Conservation (phyloP, 139 green algal species). For the Spirogloea muscicola region DNA sequence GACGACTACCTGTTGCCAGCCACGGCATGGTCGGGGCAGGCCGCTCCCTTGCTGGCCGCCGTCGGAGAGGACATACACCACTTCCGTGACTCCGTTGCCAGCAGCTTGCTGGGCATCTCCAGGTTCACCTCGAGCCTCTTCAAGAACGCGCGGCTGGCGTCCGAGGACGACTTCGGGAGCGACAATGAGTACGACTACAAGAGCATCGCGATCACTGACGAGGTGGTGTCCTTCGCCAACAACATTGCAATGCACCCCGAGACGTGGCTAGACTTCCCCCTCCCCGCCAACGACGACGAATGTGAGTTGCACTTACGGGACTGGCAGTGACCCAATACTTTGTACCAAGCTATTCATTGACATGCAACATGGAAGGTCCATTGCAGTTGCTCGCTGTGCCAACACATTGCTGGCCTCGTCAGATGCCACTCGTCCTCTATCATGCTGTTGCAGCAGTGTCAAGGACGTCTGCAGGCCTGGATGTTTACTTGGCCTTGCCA, state of each 20-base stretch:
- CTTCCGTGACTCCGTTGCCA: constrained; percentile 13
- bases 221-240: constrained; percentile 34
- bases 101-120: constrained; percentile 13
- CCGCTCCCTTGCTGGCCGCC: background rate
- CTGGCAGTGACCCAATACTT: too few relatives aligned
- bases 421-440: too few relatives aligned
- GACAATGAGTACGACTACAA: constrained; percentile 28
- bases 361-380: too few relatives aligned
- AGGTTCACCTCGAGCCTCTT: constrained; percentile 19
- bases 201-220: constrained; percentile 16
- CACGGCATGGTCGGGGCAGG: background rate
- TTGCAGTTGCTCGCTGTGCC: too few relatives aligned
- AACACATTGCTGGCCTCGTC: too few relatives aligned
- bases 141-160: background rate
- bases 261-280: constrained; percentile 49
- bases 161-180: constrained; percentile 10
- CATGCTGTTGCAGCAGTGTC: too few relatives aligned
- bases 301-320: too few relatives aligned
- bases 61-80: constrained; percentile 26
- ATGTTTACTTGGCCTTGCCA: too few relatives aligned
- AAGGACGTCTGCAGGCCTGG: too few relatives aligned
- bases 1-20: background rate
- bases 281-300: constrained; percentile 20
- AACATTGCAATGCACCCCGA: constrained; percentile 39
- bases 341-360: too few relatives aligned